A percentile compares a stretch with the other conserved stretches of the same genome.
Evolutionary conservation across 768 basidiomycete genomes (phyloP).

Genomic region (Termitomyces bulborhizus): DNA sequence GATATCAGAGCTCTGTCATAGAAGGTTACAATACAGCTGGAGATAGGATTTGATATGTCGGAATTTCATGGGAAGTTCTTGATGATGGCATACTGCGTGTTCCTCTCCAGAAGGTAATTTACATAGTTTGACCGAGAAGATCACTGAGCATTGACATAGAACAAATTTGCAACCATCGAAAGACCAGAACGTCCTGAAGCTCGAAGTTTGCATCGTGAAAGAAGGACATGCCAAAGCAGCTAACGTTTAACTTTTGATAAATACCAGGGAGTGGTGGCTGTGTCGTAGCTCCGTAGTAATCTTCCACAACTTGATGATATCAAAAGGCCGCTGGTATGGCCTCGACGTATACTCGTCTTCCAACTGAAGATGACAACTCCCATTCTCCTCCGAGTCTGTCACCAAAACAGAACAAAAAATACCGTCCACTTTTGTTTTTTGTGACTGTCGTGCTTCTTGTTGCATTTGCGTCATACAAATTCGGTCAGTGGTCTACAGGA

Average conservation of each 20-base stretch:
- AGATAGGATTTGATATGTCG: not conserved
- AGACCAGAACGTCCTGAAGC: not conserved
- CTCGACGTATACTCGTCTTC: constrained; percentile 12
- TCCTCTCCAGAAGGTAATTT: not conserved
- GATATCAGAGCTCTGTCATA: not conserved
- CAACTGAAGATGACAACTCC: constrained; percentile 19
- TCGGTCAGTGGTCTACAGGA: constrained; percentile 32
- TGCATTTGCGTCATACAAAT: constrained; percentile 35
- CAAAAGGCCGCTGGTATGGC: constrained; percentile 12
- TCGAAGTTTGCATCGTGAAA: not conserved
- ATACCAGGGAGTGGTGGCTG: not conserved
- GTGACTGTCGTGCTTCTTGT: constrained; percentile 28
- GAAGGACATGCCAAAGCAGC: too few species aligned
- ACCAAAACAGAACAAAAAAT: constrained; percentile 16
- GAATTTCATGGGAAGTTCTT: not conserved
- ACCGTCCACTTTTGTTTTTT: constrained; percentile 28
- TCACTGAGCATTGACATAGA: too few species aligned
- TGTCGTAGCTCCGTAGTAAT: not conserved
- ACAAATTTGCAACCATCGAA: not conserved
- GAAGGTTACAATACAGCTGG: not conserved
- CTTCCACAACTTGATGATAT: not conserved
- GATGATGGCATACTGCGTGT: too few species aligned
- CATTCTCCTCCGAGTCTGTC: constrained; percentile 12
- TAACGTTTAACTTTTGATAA: not conserved
- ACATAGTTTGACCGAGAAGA: not conserved